Evolutionary conservation across 169 alveolate genomes (phyloP), one percentile per base, ranked within the genome.

Genomic region (Plasmodium cynomolgi): DNA sequence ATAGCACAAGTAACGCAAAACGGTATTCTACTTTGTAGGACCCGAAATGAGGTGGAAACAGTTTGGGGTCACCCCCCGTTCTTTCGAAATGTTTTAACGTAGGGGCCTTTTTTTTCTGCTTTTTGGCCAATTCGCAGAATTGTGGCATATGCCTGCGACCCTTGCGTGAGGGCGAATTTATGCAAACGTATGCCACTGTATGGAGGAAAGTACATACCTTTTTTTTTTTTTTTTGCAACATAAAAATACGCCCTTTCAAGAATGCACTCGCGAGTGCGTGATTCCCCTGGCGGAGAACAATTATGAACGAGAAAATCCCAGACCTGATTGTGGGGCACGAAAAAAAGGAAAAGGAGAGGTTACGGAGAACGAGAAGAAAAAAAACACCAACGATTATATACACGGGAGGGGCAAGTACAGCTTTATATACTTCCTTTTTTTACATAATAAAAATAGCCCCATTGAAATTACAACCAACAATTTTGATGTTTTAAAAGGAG

Each of bases 251-350:
- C 62, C 62, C 62, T 50, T 50, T 26, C 23, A 50, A 7, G 62
- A 50, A 50, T 50, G 23, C 62, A 50, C 62, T 50, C 23, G 23
- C 62, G 23, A 23, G 62, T 50, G 23, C 26, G 26, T 50, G 62
- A 50, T 50, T 50, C 62, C 62, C 62, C 62, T 50, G 31, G 56
- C 26, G 34, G 17, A 20, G 20, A 20, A 71, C 41, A 85, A 85
- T 15, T 85, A 85, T 85, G 93, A 74, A 77, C 50, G 93, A 34
- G 77, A 58, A 56, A 84, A 85, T 85, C 26, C 93, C 93, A 37
- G 84, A 85, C 29, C 68, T 85, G 58, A 85, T 85, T 74, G 50
- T 85, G 23, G 80, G 29, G 41, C 71, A 23, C 54, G 93, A 85
- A 75, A 85, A 39, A 41, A 74, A 74, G 58, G 93, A 85, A 85